These are phyloP conservation scores for Hansenula lynferdii DNA, from an alignment of 1,139 yeast species.

Conservation along the genomic window DNA sequence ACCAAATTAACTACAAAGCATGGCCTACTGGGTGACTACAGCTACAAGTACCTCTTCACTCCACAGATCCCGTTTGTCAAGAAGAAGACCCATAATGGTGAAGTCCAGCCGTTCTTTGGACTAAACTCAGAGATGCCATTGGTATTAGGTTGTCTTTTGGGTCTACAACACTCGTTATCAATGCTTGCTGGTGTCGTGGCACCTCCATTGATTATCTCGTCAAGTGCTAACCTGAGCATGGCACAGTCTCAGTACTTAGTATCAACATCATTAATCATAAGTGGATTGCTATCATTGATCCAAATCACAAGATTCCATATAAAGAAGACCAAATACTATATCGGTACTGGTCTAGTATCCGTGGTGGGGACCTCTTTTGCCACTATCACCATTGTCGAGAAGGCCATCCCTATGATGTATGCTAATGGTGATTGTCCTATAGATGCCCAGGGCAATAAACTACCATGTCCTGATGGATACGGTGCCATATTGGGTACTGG, in stretches of 20 bases:
- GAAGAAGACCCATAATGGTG: constrained; percentile 17
- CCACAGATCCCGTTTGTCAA: constrained; percentile 65
- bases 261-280: constrained; percentile 66
- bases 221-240: constrained; percentile 52
- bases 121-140: constrained; percentile 75
- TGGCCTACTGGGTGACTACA: constrained; percentile 79
- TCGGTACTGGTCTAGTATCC: constrained; percentile 85
- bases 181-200: constrained; percentile 89
- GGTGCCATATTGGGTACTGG: constrained; percentile 80
- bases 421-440: constrained; percentile 60
- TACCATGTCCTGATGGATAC: constrained; percentile 86
- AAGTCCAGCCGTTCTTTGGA: constrained; percentile 74
- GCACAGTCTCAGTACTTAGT: constrained; percentile 64
- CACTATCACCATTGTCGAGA: constrained; percentile 72
- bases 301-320: constrained; percentile 82
- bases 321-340: constrained; percentile 60
- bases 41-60: constrained; percentile 69
- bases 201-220: constrained; percentile 71
- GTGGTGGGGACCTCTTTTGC: constrained; percentile 91
- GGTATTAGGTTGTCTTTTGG: constrained; percentile 66
- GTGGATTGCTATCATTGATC: constrained; percentile 66
- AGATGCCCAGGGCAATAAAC: constrained; percentile 49
- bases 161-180: constrained; percentile 82
- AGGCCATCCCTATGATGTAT: constrained; percentile 80
- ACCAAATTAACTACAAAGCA: constrained; percentile 59